Conservation (phyloP, 2,329 filamentous ascomycete genomes). For the Fusarium sp. region DNA sequence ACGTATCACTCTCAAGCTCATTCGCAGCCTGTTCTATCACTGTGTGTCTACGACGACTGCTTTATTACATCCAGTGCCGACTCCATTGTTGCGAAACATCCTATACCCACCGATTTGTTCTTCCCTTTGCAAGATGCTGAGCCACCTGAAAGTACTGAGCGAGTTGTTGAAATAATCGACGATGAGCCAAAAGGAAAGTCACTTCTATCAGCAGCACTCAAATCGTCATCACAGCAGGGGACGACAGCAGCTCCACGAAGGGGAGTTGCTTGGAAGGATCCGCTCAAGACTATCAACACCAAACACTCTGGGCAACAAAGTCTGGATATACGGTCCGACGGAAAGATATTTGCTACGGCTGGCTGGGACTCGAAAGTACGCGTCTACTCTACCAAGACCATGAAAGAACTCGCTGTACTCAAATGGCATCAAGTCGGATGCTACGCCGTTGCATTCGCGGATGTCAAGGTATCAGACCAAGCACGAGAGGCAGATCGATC, state of each 20-base stretch:
- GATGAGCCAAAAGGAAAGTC: slow-evolving; percentile 35
- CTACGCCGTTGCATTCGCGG: slow-evolving; percentile 83
- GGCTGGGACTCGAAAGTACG: slow-evolving; percentile 91
- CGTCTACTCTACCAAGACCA: slow-evolving; percentile 83
- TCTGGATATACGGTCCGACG: slow-evolving; percentile 82
- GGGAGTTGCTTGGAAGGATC: slow-evolving; percentile 58
- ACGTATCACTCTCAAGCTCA: slow-evolving; percentile 79
- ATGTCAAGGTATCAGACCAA: slow-evolving; percentile 49
- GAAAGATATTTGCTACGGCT: slow-evolving; percentile 86
- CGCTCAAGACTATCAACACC: slow-evolving; percentile 78
- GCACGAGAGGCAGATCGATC: not conserved
- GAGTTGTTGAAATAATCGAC: slow-evolving; percentile 49
- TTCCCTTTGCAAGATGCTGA: slow-evolving; percentile 22
- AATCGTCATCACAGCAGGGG: slow-evolving; percentile 2
- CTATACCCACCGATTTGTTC: slow-evolving; percentile 63
- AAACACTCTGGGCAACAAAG: slow-evolving; percentile 93
- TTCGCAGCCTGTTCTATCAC: slow-evolving; percentile 84
- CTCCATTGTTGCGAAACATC: slow-evolving; percentile 82
- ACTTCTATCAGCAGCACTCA: slow-evolving; percentile 46
- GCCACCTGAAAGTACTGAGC: slow-evolving; percentile 26
- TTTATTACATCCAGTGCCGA: slow-evolving; percentile 90
- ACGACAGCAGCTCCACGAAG: slow-evolving; percentile 23
- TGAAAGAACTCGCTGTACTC: slow-evolving; percentile 90
- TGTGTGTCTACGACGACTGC: slow-evolving; percentile 69
- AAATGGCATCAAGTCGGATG: slow-evolving; percentile 95